Evolutionary conservation across 345 rosid genomes (phyloP).

Genomic region (Nephelium lappaceum): DNA sequence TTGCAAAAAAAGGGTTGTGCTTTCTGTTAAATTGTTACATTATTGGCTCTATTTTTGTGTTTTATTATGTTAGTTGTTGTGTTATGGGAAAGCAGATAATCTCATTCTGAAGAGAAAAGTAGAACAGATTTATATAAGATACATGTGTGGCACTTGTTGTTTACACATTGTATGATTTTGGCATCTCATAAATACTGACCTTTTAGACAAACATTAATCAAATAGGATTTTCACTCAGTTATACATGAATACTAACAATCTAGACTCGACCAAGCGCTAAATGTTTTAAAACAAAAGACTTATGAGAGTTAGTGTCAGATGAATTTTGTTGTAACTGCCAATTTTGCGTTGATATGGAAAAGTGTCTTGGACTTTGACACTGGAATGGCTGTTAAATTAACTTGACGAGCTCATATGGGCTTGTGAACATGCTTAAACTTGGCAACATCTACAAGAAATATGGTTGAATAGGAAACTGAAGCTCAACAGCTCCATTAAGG

Average conservation of each 20-base stretch:
- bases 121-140: not conserved
- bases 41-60: not conserved
- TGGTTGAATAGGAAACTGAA: not conserved
- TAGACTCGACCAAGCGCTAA: not conserved
- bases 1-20: not conserved
- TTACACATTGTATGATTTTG: too few relatives aligned
- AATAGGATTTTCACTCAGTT: not conserved
- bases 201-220: too few relatives aligned
- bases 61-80: not conserved
- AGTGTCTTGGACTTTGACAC: not conserved
- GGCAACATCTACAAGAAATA: not conserved
- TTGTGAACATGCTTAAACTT: not conserved
- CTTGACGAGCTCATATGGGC: not conserved
- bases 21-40: not conserved
- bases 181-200: too few relatives aligned
- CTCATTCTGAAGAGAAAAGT: not conserved
- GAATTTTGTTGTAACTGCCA: not conserved
- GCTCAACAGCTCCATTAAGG: not conserved
- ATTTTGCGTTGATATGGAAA: not conserved
- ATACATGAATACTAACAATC: not conserved
- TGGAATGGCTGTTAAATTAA: not conserved
- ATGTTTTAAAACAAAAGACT: not conserved
- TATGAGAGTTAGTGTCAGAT: not conserved
- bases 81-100: not conserved
- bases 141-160: not conserved